These are phyloP conservation scores for Pouteria glomerata DNA, from an alignment of 148 eudicot species.

Conservation along the genomic window DNA sequence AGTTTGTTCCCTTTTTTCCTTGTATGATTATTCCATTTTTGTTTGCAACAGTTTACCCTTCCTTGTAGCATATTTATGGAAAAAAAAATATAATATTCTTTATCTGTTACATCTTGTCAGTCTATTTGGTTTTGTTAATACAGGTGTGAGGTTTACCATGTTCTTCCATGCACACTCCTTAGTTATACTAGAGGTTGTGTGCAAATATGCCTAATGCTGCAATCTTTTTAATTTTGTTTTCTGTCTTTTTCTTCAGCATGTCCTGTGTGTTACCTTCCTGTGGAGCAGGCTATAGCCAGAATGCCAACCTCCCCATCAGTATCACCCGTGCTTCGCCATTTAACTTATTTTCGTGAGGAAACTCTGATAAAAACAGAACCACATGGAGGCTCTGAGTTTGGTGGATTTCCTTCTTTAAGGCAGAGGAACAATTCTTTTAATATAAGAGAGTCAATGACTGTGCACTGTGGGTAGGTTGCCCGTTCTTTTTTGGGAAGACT, in stretches of 20 bases:
- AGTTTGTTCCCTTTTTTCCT: slow-evolving; percentile 27
- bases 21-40: neutral
- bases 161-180: neutral
- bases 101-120: neutral
- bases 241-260: slow-evolving; percentile 54
- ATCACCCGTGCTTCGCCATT: slow-evolving; percentile 67
- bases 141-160: neutral
- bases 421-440: slow-evolving; percentile 71
- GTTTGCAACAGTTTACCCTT: neutral
- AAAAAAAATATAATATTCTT: neutral
- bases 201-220: neutral
- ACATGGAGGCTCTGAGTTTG: slow-evolving; percentile 84
- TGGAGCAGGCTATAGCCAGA: slow-evolving; percentile 67
- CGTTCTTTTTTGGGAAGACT: neutral
- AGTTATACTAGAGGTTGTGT: no score
- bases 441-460: slow-evolving; percentile 80
- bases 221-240: slow-evolving; percentile 11
- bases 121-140: neutral
- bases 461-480: slow-evolving; percentile 78
- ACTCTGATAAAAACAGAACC: slow-evolving; percentile 51
- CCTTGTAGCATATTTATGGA: neutral
- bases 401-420: slow-evolving; percentile 76
- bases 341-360: slow-evolving; percentile 65
- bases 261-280: slow-evolving; percentile 85
- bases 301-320: slow-evolving; percentile 73